phyloP scores from a whole-genome alignment of 345 rosid genomes.

The Kernera saxatilis region DNA sequence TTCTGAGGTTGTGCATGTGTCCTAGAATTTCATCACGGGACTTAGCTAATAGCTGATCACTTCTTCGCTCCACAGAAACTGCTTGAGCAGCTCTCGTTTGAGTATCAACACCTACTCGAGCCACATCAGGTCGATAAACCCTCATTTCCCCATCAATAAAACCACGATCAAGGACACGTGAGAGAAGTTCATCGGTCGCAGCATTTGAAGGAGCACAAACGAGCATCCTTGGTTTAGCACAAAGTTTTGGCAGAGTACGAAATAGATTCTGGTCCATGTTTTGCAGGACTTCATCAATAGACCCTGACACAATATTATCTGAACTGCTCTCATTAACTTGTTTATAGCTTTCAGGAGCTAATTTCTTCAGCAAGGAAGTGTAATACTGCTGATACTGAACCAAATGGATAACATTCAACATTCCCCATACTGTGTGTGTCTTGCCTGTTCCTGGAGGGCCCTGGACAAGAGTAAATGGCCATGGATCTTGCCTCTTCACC shows the following conservation, averaged over 20 bases:
- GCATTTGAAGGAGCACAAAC: constrained; percentile 99
- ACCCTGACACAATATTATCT: constrained; percentile 60
- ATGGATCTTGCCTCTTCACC: constrained; percentile 81
- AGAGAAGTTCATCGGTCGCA: constrained; percentile 95
- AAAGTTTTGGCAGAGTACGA: constrained; percentile 90
- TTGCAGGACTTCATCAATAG: constrained; percentile 98
- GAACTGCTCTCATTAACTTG: constrained; percentile 67
- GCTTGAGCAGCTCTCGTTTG: constrained; percentile 99
- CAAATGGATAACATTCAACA: constrained; percentile 98
- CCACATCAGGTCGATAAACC: constrained; percentile 95
- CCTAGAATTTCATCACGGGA: constrained; percentile 80
- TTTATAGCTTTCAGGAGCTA: constrained; percentile 97
- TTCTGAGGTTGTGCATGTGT: constrained; percentile 77
- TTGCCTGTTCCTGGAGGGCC: constrained; percentile 99
- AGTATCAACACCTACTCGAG: constrained; percentile 97
- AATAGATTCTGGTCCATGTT: constrained; percentile 97
- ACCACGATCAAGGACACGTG: constrained; percentile 98
- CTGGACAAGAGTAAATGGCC: constrained; percentile 99
- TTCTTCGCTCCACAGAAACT: constrained; percentile 97
- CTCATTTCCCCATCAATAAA: constrained; percentile 99
- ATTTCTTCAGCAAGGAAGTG: constrained; percentile 84
- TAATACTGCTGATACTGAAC: constrained; percentile 99
- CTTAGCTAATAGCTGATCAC: constrained; percentile 79
- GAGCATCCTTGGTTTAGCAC: constrained; percentile 96
- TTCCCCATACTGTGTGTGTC: constrained; percentile 99